Conservation (phyloP, 2,329 filamentous ascomycete species). For the Nigrograna mackinnonii region DNA sequence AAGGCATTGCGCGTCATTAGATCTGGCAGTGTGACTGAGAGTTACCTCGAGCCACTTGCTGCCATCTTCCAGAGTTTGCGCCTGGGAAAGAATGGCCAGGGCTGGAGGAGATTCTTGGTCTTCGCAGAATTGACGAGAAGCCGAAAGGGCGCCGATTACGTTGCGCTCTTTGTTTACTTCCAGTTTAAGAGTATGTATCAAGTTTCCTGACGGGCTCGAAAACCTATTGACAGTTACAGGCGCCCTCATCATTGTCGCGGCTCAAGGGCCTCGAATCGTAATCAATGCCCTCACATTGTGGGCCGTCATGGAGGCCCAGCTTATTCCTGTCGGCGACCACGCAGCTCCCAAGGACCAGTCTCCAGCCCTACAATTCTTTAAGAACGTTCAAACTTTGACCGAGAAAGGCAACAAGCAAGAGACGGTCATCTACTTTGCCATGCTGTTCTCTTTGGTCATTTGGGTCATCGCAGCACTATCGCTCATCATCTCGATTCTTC, state of each 20-base stretch:
- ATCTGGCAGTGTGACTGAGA: conserved; percentile 84
- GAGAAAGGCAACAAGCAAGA: conserved; percentile 72
- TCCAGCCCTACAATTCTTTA: conserved; percentile 75
- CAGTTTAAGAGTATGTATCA: conserved; percentile 62
- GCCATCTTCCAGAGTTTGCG: conserved; percentile 83
- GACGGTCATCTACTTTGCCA: conserved; percentile 81
- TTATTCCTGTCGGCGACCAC: conserved; percentile 65
- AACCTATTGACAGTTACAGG: conserved; percentile 54
- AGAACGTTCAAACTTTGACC: conserved; percentile 76
- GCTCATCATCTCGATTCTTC: conserved; percentile 72
- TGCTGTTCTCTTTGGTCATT: conserved; percentile 88
- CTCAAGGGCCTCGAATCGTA: conserved; percentile 88
- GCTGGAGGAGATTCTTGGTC: conserved; percentile 89
- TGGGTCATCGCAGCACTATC: conserved; percentile 81
- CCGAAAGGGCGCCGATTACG: conserved; percentile 87
- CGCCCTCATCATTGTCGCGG: conserved; percentile 86
- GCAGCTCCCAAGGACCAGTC: conserved; percentile 61
- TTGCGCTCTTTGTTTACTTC: conserved; percentile 91
- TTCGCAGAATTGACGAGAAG: conserved; percentile 90
- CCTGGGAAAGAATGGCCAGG: conserved; percentile 68
- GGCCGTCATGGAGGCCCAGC: conserved; percentile 76
- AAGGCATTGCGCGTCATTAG: conserved; percentile 80
- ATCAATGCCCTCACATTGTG: conserved; percentile 89
- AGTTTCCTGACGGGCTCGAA: neutral
- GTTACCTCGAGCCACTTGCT: conserved; percentile 86